Evolutionary conservation across 257 asterid species (phyloP).

Genomic region (Forsythia viridissima): DNA sequence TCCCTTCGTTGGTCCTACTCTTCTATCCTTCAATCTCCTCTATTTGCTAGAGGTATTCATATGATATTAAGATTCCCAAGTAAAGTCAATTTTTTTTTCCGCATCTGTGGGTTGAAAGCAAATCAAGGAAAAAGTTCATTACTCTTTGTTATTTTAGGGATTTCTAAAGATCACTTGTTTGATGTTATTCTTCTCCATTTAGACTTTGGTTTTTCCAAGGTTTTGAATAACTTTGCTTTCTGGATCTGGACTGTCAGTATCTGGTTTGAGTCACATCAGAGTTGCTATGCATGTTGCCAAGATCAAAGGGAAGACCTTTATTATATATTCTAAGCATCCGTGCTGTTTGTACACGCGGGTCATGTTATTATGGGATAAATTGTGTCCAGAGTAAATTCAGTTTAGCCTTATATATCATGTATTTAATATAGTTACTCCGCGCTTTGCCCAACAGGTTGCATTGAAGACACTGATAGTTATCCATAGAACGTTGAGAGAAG

Average conservation of each 20-base stretch:
- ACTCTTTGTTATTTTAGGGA: not conserved
- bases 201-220: not conserved
- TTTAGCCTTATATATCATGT: not conserved
- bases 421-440: constrained; percentile 2
- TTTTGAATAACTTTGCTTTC: not conserved
- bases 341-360: not conserved
- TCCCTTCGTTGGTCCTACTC: not conserved
- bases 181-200: not conserved
- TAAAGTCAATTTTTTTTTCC: not conserved
- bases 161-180: not conserved
- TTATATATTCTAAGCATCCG: not conserved
- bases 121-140: not conserved
- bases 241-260: not conserved
- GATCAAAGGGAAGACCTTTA: not conserved
- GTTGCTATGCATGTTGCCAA: not conserved
- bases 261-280: not conserved
- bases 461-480: constrained; percentile 79
- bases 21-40: not conserved
- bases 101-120: not conserved
- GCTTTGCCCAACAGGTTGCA: constrained; percentile 62
- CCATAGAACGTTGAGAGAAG: constrained; percentile 87
- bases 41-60: not conserved
- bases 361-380: not conserved
- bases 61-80: not conserved
- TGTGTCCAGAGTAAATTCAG: not conserved